Evolutionary conservation across 2,329 filamentous ascomycete species (phyloP).

Genomic region (Leptoxyphium fumago): DNA sequence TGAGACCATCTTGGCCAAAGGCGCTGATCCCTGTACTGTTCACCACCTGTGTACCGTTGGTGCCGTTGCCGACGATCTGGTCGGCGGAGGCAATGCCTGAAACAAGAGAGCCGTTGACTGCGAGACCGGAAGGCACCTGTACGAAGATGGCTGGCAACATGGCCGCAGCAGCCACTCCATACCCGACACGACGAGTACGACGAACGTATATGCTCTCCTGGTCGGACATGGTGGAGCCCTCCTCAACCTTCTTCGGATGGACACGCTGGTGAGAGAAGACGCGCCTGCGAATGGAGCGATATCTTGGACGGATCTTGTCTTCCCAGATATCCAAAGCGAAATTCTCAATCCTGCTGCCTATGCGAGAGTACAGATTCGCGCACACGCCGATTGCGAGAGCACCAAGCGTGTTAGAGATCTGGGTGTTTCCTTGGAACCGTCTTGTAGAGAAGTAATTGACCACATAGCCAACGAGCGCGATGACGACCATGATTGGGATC

Average conservation of each 20-base stretch:
- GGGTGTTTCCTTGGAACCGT: constrained; percentile 53
- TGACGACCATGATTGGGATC: constrained; percentile 58
- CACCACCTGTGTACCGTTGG: constrained; percentile 30
- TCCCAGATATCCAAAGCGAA: constrained; percentile 41
- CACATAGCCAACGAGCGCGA: constrained; percentile 58
- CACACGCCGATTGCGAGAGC: constrained; percentile 62
- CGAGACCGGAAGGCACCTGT: constrained; percentile 45
- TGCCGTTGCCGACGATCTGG: constrained; percentile 32
- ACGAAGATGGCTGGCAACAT: constrained; percentile 79
- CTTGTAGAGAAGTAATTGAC: constrained; percentile 59
- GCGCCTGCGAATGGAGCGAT: constrained; percentile 10
- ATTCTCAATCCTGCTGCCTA: constrained; percentile 46
- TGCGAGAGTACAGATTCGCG: constrained; percentile 63
- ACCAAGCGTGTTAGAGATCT: constrained; percentile 64
- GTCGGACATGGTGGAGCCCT: constrained; percentile 9
- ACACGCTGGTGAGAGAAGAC: constrained; percentile 18
- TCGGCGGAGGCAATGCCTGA: constrained; percentile 42
- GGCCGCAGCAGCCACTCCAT: constrained; percentile 68
- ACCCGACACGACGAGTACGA: constrained; percentile 39
- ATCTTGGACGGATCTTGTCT: constrained; percentile 29
- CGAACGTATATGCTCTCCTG: constrained; percentile 16
- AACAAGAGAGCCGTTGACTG: constrained; percentile 42
- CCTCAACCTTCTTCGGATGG: constrained; percentile 15
- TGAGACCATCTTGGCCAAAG: constrained; percentile 13
- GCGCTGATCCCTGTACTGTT: constrained; percentile 19